Evolutionary conservation across 306 rosid genomes (phyloP).

Genomic region (Cicer pinnatifidum): DNA sequence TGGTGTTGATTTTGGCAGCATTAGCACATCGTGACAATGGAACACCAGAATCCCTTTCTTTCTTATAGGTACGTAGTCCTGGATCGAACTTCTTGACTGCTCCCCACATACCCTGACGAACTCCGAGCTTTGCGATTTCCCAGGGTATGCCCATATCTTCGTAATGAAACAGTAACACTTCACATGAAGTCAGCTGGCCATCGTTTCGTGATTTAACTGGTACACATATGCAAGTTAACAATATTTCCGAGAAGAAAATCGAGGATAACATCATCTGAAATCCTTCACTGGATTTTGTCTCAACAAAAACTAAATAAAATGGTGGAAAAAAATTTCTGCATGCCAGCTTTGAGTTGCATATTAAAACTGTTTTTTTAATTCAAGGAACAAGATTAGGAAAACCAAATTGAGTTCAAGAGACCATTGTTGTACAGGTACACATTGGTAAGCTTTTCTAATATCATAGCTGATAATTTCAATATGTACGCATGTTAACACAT

Average conservation of each 20-base stretch:
- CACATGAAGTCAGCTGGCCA: slow-evolving; percentile 77
- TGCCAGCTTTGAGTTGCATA: slow-evolving; percentile 20
- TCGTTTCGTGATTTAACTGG: slow-evolving; percentile 82
- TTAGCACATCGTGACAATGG: slow-evolving; percentile 66
- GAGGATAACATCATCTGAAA: not conserved
- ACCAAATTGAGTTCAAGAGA: not conserved
- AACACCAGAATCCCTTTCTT: slow-evolving; percentile 63
- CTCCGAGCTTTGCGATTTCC: slow-evolving; percentile 96
- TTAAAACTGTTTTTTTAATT: not conserved
- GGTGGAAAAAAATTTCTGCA: not conserved
- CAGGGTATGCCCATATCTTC: slow-evolving; percentile 99
- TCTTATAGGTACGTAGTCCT: slow-evolving; percentile 69
- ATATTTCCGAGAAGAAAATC: slow-evolving; percentile 16
- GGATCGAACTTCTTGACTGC: slow-evolving; percentile 91
- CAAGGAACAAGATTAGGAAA: slow-evolving; percentile 1
- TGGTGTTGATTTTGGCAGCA: slow-evolving; percentile 76
- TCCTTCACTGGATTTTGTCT: not conserved
- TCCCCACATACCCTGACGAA: slow-evolving; percentile 99
- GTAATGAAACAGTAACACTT: slow-evolving; percentile 79
- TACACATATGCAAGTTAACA: slow-evolving; percentile 38
- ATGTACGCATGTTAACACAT: not conserved
- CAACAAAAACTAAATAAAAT: not conserved
- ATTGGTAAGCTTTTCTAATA: slow-evolving; percentile 14
- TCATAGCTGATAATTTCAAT: slow-evolving; percentile 4
- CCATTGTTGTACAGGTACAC: not conserved